A percentile compares a stretch with the other conserved stretches of the same genome.
Evolutionary conservation across 148 eudicot species (phyloP).

Genomic region (Linanthus parryae): DNA sequence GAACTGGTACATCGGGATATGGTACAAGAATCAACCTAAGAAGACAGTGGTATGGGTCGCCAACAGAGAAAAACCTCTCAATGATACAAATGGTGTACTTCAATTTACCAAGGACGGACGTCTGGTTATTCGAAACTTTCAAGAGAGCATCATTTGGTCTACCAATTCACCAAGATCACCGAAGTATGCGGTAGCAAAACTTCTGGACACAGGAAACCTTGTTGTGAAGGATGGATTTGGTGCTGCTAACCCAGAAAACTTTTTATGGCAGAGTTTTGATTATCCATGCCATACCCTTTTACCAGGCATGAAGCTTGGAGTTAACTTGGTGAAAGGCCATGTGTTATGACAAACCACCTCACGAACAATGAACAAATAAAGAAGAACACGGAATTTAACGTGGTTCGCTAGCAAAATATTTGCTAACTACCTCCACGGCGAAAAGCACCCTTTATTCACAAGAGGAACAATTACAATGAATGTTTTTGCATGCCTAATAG

Average conservation of each 20-base stretch:
- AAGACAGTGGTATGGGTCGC: conserved; percentile 42
- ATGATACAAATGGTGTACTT: conserved; percentile 17
- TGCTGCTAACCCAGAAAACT: conserved; percentile 8
- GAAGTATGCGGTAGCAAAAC: conserved; percentile 27
- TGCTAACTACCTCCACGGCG: too few species aligned
- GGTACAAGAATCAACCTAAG: conserved; percentile 25
- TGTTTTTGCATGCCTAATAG: too few species aligned
- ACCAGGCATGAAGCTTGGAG: conserved; percentile 52
- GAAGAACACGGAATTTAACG: too few species aligned
- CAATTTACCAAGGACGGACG: conserved; percentile 25
- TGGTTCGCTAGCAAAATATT: too few species aligned
- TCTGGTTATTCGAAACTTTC: conserved; percentile 13
- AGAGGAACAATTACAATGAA: too few species aligned
- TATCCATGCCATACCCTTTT: conserved; percentile 52
- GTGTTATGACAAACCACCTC: too few species aligned
- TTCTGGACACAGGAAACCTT: conserved; percentile 51
- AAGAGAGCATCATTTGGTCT: conserved; percentile 29
- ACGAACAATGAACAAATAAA: too few species aligned
- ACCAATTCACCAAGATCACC: conserved; percentile 14
- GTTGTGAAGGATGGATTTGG: conserved; percentile 25
- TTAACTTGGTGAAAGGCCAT: conserved; percentile 42
- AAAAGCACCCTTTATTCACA: too few species aligned
- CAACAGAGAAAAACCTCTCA: conserved; percentile 36
- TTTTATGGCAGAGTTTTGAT: conserved; percentile 65
- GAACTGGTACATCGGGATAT: conserved; percentile 33